Conservation (phyloP, 768 basidiomycete species). For the Collybiopsis confluens region DNA sequence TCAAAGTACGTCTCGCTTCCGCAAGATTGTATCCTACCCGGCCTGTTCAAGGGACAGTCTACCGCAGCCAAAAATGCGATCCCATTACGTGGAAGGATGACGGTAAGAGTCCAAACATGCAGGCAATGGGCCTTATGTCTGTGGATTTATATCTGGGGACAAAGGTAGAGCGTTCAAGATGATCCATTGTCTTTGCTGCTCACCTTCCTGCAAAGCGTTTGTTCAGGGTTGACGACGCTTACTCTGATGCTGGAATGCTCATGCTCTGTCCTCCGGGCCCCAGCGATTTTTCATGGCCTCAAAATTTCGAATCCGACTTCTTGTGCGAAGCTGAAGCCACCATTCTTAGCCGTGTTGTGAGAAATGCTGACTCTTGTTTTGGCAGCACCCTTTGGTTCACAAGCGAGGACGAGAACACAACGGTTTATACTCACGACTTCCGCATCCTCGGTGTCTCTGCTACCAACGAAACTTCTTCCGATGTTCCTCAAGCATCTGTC, state of each 20-base stretch:
- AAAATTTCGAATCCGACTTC: constrained; percentile 23
- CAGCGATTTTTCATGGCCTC: constrained; percentile 17
- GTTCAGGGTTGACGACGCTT: constrained; percentile 37
- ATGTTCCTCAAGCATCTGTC: background rate
- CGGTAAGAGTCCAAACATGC: constrained; percentile 31
- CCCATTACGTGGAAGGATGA: constrained; percentile 51
- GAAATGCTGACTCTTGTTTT: background rate
- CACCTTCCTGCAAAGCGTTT: constrained; percentile 28
- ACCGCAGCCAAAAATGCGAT: constrained; percentile 37
- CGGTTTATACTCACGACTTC: constrained; percentile 52
- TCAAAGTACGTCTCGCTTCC: background rate
- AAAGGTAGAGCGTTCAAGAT: constrained; percentile 26
- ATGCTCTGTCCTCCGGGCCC: constrained; percentile 25
- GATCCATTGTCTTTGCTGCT: background rate
- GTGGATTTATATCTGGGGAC: constrained; percentile 44
- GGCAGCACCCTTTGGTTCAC: constrained; percentile 32
- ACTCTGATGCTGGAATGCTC: constrained; percentile 29
- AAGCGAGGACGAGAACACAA: constrained; percentile 17
- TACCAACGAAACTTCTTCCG: constrained; percentile 9
- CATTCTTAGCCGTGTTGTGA: background rate
- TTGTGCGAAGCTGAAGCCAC: too few species aligned
- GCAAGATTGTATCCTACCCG: constrained; percentile 48
- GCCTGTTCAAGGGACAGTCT: constrained; percentile 42
- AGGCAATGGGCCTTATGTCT: constrained; percentile 35
- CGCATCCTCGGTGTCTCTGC: constrained; percentile 25